These are phyloP conservation scores for Thraustotheca clavata DNA, from an alignment of 352 stramenopile species.

Conservation along the genomic window DNA sequence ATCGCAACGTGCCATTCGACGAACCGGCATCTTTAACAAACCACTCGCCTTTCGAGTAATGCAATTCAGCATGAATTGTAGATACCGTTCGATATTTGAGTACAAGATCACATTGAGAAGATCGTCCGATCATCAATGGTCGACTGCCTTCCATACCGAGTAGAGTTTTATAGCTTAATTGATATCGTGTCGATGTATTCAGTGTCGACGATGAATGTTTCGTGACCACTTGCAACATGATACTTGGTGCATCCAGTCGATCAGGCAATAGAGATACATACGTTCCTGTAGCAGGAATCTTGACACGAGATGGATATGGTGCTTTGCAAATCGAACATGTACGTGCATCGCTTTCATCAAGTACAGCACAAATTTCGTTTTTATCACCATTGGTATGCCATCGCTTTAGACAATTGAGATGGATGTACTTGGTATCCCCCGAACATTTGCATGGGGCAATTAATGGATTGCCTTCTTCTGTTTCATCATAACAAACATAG, in stretches of 20 bases:
- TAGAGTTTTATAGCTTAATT: conserved; percentile 87
- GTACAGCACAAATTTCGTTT: conserved; percentile 81
- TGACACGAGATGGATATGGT: conserved; percentile 73
- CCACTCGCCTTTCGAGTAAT: conserved; percentile 92
- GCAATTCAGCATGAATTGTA: conserved; percentile 90
- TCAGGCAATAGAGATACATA: conserved; percentile 69
- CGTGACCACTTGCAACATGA: conserved; percentile 85
- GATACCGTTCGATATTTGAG: conserved; percentile 94
- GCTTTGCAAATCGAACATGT: conserved; percentile 84
- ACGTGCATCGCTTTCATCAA: conserved; percentile 75
- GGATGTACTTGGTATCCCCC: conserved; percentile 94
- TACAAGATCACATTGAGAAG: conserved; percentile 90
- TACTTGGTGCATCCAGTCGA: conserved; percentile 59
- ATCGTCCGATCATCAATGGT: conserved; percentile 88
- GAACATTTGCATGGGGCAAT: conserved; percentile 93
- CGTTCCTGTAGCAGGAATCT: conserved; percentile 48
- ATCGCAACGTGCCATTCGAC: conserved; percentile 91
- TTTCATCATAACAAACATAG: conserved; percentile 84
- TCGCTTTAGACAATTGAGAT: conserved; percentile 92
- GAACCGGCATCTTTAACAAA: conserved; percentile 91
- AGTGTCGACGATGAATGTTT: conserved; percentile 80
- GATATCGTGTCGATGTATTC: conserved; percentile 78
- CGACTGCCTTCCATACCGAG: conserved; percentile 88
- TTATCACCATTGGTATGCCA: conserved; percentile 90
- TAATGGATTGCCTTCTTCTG: conserved; percentile 83